Conservation (phyloP, 371 early-diverging fungal genomes). For the Mortierella polycephala region DNA sequence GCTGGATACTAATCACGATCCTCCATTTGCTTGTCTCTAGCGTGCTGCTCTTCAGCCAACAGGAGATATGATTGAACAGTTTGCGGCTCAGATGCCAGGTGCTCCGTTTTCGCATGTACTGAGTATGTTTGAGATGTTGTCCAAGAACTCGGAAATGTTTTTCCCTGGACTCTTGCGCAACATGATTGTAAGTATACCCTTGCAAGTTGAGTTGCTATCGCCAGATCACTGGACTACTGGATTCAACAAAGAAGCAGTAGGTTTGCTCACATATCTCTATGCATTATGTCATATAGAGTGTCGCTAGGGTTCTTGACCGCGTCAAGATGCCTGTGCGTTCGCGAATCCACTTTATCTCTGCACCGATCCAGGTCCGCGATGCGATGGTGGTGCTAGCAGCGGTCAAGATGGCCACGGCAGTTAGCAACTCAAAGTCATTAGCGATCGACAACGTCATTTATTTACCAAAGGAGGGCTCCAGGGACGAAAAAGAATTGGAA, state of each 20-base stretch:
- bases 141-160: constrained; percentile 31
- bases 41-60: constrained; percentile 84
- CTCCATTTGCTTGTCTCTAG: constrained; percentile 45
- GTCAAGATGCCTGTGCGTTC: constrained; percentile 69
- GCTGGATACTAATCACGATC: neutral
- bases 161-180: constrained; percentile 22
- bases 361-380: constrained; percentile 69
- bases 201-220: too few relatives aligned
- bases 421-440: constrained; percentile 55
- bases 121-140: constrained; percentile 56
- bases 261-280: neutral
- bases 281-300: constrained; percentile 34
- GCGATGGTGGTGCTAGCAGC: constrained; percentile 42
- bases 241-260: constrained; percentile 74
- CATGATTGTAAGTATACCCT: constrained; percentile 35
- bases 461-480: constrained; percentile 59
- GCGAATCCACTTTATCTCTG: constrained; percentile 72
- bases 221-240: constrained; percentile 1
- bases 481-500: constrained; percentile 28
- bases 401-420: constrained; percentile 55
- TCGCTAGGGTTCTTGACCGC: constrained; percentile 75
- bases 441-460: constrained; percentile 60
- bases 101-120: constrained; percentile 70
- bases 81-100: constrained; percentile 78
- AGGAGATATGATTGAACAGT: constrained; percentile 83